Percentiles rank a stretch among this genome's conserved stretches.
Evolutionary conservation across 495 filamentous ascomycete genomes (phyloP).

Genomic region (Rostrohypoxylon terebratum): DNA sequence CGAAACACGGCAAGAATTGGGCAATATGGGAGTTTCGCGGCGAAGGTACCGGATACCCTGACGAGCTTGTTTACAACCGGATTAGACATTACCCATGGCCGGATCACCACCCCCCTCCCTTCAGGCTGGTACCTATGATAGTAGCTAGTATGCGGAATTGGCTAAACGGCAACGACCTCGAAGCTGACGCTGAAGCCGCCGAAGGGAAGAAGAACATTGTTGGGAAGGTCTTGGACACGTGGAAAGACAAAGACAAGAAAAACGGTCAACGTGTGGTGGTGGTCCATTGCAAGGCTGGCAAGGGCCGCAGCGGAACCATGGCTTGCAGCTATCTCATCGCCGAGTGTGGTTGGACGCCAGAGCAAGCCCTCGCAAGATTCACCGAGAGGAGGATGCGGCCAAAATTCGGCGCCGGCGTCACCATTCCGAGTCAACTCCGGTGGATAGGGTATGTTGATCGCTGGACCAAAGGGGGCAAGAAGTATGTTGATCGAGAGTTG

Average conservation of each 20-base stretch:
- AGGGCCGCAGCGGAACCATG: constrained; percentile 91
- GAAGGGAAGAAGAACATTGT: constrained; percentile 42
- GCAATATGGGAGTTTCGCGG: constrained; percentile 97
- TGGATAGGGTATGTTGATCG: constrained; percentile 92
- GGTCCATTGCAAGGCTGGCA: constrained; percentile 97
- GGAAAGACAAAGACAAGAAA: constrained; percentile 46
- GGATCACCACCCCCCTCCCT: constrained; percentile 96
- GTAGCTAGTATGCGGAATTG: constrained; percentile 91
- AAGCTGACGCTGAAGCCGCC: constrained; percentile 34
- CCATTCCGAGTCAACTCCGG: constrained; percentile 88
- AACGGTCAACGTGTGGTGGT: constrained; percentile 75
- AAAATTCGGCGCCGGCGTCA: constrained; percentile 89
- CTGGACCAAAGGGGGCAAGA: constrained; percentile 78
- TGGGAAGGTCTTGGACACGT: constrained; percentile 35
- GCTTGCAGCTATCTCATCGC: constrained; percentile 89
- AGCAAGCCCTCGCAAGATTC: constrained; percentile 83
- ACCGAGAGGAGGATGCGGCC: constrained; percentile 89
- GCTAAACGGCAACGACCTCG: constrained; percentile 68
- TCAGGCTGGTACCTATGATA: constrained; percentile 85
- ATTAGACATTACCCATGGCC: constrained; percentile 95
- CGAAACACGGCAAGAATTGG: constrained; percentile 84
- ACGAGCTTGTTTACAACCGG: constrained; percentile 83
- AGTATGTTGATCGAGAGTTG: constrained; percentile 83
- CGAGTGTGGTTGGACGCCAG: constrained; percentile 84
- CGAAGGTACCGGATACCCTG: constrained; percentile 94